Evolutionary conservation across 345 rosid species (phyloP).

Genomic region (Clausena lansium): DNA sequence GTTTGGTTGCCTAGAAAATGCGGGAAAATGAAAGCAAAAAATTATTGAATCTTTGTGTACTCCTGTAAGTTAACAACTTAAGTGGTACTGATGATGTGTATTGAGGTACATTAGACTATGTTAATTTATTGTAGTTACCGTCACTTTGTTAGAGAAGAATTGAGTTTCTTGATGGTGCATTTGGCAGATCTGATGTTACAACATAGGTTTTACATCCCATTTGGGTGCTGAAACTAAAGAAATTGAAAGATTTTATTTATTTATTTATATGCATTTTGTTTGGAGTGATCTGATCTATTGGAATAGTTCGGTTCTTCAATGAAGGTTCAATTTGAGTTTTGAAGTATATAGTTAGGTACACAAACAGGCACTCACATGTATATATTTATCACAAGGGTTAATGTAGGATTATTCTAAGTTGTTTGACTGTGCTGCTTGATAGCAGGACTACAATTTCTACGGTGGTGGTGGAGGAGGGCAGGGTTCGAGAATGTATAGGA

Average conservation of each 20-base stretch:
- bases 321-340: background rate
- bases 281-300: background rate
- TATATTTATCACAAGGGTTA: background rate
- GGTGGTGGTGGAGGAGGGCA: slow-evolving; percentile 66
- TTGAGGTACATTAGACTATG: background rate
- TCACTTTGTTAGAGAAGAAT: background rate
- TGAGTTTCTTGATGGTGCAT: background rate
- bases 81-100: background rate
- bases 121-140: background rate
- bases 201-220: background rate
- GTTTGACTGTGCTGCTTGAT: slow-evolving; percentile 15
- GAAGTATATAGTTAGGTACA: background rate
- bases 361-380: background rate
- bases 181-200: background rate
- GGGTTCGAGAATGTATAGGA: slow-evolving; percentile 57
- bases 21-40: background rate
- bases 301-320: background rate
- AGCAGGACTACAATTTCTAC: slow-evolving; percentile 79
- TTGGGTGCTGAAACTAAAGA: background rate
- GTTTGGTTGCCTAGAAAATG: background rate
- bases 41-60: too few relatives aligned
- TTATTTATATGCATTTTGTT: background rate
- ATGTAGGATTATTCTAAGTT: background rate
- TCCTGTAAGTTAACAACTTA: background rate
- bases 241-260: background rate